Evolutionary conservation across 2,329 filamentous ascomycete genomes (phyloP).

Genomic region (Neofusicoccum ribis): DNA sequence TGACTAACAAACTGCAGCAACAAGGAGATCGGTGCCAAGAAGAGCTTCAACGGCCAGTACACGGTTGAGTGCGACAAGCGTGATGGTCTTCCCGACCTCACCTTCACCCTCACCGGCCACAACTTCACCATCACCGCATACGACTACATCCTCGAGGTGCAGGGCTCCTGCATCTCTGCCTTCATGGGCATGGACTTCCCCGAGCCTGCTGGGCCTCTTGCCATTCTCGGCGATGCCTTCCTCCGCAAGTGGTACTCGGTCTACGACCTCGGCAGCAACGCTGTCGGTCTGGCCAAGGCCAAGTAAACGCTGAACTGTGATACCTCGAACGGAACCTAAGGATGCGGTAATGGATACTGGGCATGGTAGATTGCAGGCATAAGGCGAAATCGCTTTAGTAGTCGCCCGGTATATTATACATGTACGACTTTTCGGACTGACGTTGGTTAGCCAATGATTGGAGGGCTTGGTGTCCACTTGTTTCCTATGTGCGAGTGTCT

Average conservation of each 20-base stretch:
- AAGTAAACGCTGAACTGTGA: conserved; percentile 53
- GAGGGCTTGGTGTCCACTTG: neutral
- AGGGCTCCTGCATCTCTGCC: conserved; percentile 92
- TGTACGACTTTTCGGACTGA: neutral
- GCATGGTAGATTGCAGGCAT: neutral
- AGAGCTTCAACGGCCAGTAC: conserved; percentile 97
- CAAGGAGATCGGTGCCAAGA: conserved; percentile 96
- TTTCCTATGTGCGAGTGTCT: neutral
- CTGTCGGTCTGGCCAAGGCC: conserved; percentile 84
- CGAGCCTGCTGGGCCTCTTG: conserved; percentile 83
- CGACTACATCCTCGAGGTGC: conserved; percentile 95
- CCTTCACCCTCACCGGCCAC: conserved; percentile 85
- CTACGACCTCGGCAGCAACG: conserved; percentile 87
- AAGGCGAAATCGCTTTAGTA: neutral
- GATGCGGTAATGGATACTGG: neutral
- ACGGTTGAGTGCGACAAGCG: conserved; percentile 86
- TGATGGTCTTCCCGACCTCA: conserved; percentile 81
- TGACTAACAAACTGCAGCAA: conserved; percentile 53
- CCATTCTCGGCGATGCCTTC: conserved; percentile 87
- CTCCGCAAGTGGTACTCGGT: conserved; percentile 89
- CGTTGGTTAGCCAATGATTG: neutral
- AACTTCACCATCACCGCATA: conserved; percentile 87
- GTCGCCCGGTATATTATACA: conserved; percentile 1
- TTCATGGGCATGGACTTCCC: conserved; percentile 93
- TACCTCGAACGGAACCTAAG: neutral